Conservation (phyloP, 2,329 filamentous ascomycete species). For the Blumeriella jaapii region DNA sequence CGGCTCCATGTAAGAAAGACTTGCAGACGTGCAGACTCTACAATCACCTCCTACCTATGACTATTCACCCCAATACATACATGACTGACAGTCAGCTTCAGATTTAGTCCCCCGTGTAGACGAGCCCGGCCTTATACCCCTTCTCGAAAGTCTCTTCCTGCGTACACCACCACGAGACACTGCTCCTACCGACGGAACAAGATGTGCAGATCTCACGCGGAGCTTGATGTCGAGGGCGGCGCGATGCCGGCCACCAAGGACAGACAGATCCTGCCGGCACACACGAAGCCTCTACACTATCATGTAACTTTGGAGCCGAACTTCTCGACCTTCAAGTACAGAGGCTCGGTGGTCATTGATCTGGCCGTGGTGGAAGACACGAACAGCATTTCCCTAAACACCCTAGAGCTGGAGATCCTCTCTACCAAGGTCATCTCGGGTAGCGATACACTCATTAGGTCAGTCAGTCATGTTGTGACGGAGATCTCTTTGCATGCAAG, state of each 20-base stretch:
- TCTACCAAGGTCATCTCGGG: constrained; percentile 55
- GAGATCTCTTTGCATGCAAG: constrained; percentile 6
- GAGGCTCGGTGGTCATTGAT: constrained; percentile 75
- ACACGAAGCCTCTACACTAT: constrained; percentile 88
- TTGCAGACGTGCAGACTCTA: no score
- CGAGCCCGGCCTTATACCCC: constrained; percentile 16
- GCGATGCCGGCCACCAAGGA: constrained; percentile 50
- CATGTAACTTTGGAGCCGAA: constrained; percentile 85
- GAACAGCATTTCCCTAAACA: constrained; percentile 77
- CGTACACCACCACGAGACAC: constrained; percentile 34
- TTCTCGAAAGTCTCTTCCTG: constrained; percentile 14
- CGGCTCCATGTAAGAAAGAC: constrained; percentile 11
- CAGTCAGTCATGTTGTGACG: constrained; percentile 15
- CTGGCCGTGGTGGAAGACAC: constrained; percentile 79
- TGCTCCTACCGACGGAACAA: constrained; percentile 63
- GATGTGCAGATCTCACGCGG: constrained; percentile 57
- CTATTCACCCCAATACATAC: background rate
- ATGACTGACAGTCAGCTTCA: constrained; percentile 7
- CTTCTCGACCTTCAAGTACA: constrained; percentile 76
- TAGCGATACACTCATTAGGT: constrained; percentile 38
- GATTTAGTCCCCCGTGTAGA: constrained; percentile 14
- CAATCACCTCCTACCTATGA: background rate
- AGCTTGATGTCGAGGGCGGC: constrained; percentile 35
- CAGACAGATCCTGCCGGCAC: constrained; percentile 79
- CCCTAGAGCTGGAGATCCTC: constrained; percentile 75